Evolutionary conservation across 129 eudicot species (phyloP).

Genomic region (Silybum marianum): DNA sequence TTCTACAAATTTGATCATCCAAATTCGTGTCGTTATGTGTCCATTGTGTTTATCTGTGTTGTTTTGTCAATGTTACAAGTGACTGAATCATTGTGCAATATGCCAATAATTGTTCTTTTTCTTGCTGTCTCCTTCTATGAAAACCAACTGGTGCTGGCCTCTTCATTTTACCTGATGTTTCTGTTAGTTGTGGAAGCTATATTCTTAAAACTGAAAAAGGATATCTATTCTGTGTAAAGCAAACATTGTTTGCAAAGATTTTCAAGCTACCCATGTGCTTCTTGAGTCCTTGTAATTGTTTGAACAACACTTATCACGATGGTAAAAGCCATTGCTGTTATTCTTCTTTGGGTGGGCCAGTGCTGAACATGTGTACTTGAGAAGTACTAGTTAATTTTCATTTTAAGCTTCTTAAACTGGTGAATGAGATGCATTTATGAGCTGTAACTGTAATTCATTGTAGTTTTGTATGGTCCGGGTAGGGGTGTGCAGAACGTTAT

Average conservation of each 20-base stretch:
- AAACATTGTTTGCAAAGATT: too few species aligned
- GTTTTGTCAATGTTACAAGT: not conserved
- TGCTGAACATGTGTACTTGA: not conserved
- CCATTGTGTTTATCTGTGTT: not conserved
- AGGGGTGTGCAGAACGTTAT: too few species aligned
- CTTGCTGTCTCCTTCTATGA: not conserved
- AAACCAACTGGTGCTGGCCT: too few species aligned
- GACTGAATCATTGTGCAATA: not conserved
- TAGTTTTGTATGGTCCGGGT: too few species aligned
- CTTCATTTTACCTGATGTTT: too few species aligned
- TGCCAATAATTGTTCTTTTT: too few species aligned
- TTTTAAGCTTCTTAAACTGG: not conserved
- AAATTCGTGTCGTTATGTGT: not conserved
- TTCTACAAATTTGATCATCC: not conserved
- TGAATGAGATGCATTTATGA: not conserved
- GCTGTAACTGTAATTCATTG: not conserved
- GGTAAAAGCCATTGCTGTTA: not conserved
- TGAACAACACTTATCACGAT: not conserved
- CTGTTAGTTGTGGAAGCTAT: too few species aligned
- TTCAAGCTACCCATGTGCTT: too few species aligned
- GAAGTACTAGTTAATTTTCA: not conserved
- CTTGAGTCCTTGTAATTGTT: too few species aligned
- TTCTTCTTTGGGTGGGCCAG: not conserved
- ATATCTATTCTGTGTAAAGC: too few species aligned
- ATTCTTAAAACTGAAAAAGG: too few species aligned